Conservation (phyloP, 2,329 filamentous ascomycete species). For the Madurella mycetomatis region DNA sequence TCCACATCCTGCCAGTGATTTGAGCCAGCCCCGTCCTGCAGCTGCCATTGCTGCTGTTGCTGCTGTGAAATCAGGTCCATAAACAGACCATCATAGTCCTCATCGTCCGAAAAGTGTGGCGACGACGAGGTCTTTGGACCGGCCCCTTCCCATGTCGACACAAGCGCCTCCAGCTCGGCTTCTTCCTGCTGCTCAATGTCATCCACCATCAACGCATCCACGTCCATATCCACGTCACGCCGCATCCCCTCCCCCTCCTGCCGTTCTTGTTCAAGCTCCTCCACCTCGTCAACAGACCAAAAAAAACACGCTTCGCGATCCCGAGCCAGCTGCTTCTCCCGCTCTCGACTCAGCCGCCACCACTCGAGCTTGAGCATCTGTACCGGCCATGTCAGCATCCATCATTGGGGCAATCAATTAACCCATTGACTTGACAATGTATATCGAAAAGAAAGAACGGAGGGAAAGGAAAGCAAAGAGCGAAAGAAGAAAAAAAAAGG, state of each 20-base stretch:
- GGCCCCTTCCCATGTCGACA: conserved; percentile 39
- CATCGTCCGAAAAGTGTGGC: conserved; percentile 47
- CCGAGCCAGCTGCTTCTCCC: conserved; percentile 33
- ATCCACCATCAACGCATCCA: conserved; percentile 52
- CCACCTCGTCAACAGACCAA: conserved; percentile 30
- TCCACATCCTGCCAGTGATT: conserved; percentile 43
- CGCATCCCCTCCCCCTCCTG: conserved; percentile 21
- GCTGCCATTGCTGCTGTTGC: conserved; percentile 21
- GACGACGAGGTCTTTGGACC: conserved; percentile 26
- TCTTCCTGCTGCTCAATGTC: conserved; percentile 49
- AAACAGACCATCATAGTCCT: conserved; percentile 61
- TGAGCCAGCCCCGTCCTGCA: not conserved
- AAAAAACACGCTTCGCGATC: conserved; percentile 31
- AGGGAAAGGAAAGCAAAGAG: no score
- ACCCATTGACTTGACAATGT: no score
- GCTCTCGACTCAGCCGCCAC: conserved; percentile 36
- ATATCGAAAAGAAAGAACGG: not conserved
- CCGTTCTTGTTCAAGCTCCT: conserved; percentile 17
- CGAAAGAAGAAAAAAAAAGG: not conserved
- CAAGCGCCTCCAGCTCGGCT: conserved; percentile 54
- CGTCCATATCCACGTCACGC: conserved; percentile 23
- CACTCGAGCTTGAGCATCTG: conserved; percentile 42
- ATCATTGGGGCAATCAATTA: no score
- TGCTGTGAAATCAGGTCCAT: conserved; percentile 54
- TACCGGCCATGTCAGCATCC: not conserved